Evolutionary conservation across 1,284 basidiomycete species (phyloP).

Genomic region (Pterulicium gracile): DNA sequence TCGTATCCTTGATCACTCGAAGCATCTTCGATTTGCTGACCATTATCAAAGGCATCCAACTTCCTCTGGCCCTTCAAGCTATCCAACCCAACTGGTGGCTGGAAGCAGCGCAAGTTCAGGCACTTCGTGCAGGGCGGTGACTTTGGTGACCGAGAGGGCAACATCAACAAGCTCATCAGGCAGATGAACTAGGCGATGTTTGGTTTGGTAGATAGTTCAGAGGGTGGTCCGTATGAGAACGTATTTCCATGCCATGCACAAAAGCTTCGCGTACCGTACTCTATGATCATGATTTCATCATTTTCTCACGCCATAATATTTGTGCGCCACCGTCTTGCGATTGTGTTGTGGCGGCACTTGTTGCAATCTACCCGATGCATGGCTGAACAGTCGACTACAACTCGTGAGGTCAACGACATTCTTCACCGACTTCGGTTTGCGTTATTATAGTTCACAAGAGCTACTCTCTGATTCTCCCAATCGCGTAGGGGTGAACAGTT

Average conservation of each 20-base stretch:
- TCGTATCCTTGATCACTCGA: constrained; percentile 13
- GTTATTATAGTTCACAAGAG: neutral
- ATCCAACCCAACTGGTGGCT: constrained; percentile 97
- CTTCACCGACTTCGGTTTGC: neutral
- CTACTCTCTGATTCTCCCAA: constrained; percentile 2
- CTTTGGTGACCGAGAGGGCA: constrained; percentile 90
- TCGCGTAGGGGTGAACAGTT: constrained; percentile 52
- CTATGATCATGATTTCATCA: neutral
- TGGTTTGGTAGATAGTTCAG: neutral
- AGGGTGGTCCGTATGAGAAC: neutral
- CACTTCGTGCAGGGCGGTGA: constrained; percentile 93
- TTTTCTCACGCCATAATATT: neutral
- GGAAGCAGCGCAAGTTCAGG: constrained; percentile 95
- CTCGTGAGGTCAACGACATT: neutral
- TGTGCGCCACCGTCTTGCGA: neutral
- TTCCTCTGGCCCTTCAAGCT: constrained; percentile 99
- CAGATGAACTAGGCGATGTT: constrained; percentile 75
- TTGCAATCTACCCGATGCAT: neutral
- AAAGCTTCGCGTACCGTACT: neutral
- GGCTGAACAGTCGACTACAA: neutral
- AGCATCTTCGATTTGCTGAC: constrained; percentile 4
- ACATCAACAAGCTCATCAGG: constrained; percentile 95
- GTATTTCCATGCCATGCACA: constrained; percentile 2
- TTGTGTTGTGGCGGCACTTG: neutral
- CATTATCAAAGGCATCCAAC: constrained; percentile 57